Evolutionary conservation across 371 early-diverging fungal genomes (phyloP), one percentile per base, ranked within the genome.

Genomic region (Batrachochytrium dendrobatidis): DNA sequence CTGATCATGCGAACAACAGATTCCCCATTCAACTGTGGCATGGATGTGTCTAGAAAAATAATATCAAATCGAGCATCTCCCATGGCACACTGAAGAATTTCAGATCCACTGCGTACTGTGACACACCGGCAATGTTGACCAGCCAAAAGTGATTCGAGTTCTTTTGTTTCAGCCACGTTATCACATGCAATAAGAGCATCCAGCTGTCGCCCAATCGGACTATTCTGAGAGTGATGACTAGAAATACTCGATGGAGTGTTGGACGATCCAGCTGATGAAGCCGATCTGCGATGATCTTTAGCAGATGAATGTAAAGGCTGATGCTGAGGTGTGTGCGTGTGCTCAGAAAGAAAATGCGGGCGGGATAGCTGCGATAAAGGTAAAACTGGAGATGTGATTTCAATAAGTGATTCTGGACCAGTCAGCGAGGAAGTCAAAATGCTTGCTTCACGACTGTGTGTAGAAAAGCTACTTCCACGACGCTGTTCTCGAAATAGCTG

Each of bases 1-100:
- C 91, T 92, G 60, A 95, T 91, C 94, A 95, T 94, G 28, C 92
- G 81, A 0, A 94, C 83, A 0, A 92, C 93, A 29, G 86, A 83
- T 58, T 92, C 90, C 26, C 93, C 96, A 68, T 90, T n/a, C 91
- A 58, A 94, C 91, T 84, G 34, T 24, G 94, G 94, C 91, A 94
- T 91, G 8, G 86, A 76, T n/a, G 90, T 85, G 60, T 91, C 92
- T 88, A 92, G 88, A 59, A 95, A 91, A 32, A 95, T 91, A 26
- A 92, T 77, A 59, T 92, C 92, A 73, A 89, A 95, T 62, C 80
- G 84, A 25, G 90, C 85, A 51, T 86, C 83, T 0, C 90, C 90
- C 85, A 93, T 87, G 1, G 90, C 90, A 56, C 83, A 85, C 34
- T 90, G 86, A 58, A 94, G 81, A 0, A 91, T 92, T 65, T 92